Base-by-base conservation (phyloP, 2,329 filamentous ascomycete species). In the Tolypocladium cylindrosporum region DNA sequence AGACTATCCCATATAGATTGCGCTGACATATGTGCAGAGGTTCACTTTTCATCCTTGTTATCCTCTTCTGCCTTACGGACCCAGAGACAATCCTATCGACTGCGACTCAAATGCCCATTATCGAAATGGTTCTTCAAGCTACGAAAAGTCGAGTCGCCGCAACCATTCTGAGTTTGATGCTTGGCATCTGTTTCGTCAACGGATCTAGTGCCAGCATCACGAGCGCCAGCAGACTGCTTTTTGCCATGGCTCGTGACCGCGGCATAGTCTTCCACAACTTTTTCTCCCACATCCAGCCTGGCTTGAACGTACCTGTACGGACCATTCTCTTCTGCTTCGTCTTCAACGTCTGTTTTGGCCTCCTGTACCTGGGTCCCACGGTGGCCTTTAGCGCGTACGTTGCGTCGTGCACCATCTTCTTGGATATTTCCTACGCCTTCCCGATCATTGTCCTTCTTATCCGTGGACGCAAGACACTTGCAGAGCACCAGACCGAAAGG, bases 321-420 rank as follows among this genome's bases (percentile, higher is more conserved):
- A 68, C 74, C 2, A 74, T 79, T 16, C 27, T 77, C 5, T 60
- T 74, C 8, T 68, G 72, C n/a, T 74, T 69, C n/a, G 61, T 71
- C 5, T 74, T 78, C 61, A 75, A 78, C 59, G 68, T 74, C 27
- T 61, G 75, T 16, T 77, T 79, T 50, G 77, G 76, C 1, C 69
- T 79, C 2, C 67, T 79, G 5, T 79, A 78, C 57, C 68, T 78
- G 0, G 76, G 75, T 1, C 76, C 75, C 1, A 71, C 70, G 16
- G 76, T 77, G 13, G 76, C 77, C 1, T 79, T 79, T 54, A 75
- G 72, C 55, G 76, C 77, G 8, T 77, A 78, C 59, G 70, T 76
- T 0, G 72, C 76, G 4, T 74, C 71, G 27, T 75, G 72, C 61
- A 78, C 76, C 16, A 72, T 78, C 14, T 72, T 78, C 51, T 69